Conservation (phyloP, 2,329 filamentous ascomycete genomes). For the Ceratocystiopsis minuta region DNA sequence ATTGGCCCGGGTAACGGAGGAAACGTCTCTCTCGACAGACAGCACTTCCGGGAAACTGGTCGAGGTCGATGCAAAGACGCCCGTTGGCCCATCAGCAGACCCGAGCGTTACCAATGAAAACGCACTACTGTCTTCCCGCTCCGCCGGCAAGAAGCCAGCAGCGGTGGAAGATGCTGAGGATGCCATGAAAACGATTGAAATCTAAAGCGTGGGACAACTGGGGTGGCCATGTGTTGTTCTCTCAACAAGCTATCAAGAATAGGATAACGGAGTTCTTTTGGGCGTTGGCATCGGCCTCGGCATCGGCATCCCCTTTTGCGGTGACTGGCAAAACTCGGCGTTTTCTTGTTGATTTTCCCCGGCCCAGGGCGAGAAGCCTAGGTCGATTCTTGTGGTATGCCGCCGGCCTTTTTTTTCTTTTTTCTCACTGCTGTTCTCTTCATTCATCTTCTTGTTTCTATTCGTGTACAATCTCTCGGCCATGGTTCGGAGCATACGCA, state of each 20-base stretch:
- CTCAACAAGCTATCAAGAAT: too few species aligned
- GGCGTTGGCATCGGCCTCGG: too few species aligned
- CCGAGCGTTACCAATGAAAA: slow-evolving; percentile 2
- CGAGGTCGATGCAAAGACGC: neutral
- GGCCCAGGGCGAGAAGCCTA: too few species aligned
- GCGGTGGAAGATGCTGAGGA: slow-evolving; percentile 19
- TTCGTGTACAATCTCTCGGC: too few species aligned
- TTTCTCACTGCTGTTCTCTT: neutral
- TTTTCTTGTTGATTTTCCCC: too few species aligned
- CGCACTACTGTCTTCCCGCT: neutral
- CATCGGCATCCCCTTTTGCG: too few species aligned
- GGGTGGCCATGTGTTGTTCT: too few species aligned
- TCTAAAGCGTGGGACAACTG: slow-evolving; percentile 18
- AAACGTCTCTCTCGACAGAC: slow-evolving; percentile 21
- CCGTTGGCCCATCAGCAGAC: neutral
- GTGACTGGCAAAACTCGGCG: too few species aligned
- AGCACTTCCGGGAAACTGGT: too few species aligned
- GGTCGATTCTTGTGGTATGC: too few species aligned
- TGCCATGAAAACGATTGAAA: slow-evolving; percentile 44
- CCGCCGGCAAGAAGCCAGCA: neutral
- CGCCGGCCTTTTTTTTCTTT: neutral
- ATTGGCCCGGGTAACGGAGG: slow-evolving; percentile 58
- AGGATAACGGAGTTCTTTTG: too few species aligned
- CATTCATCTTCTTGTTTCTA: neutral
- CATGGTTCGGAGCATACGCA: too few species aligned